These are phyloP conservation scores for Clitocybe nebularis DNA, from an alignment of 1,284 basidiomycete species.

Conservation along the genomic window DNA sequence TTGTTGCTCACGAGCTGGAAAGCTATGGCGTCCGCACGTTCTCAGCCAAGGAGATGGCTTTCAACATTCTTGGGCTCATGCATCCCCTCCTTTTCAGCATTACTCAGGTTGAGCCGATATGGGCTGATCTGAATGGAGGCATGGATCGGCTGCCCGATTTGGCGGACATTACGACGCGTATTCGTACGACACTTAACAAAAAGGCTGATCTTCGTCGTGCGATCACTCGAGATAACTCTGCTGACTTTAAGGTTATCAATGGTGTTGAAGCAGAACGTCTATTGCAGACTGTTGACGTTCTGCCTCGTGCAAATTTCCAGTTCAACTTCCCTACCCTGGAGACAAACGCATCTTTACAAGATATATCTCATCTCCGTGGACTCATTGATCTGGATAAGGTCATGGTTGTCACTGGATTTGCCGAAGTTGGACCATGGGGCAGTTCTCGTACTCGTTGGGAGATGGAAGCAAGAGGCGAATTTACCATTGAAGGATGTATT, in stretches of 20 bases:
- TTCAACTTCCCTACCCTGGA: conserved; percentile 90
- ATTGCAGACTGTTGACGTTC: conserved; percentile 88
- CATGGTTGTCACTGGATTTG: conserved; percentile 93
- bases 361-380: conserved; percentile 77
- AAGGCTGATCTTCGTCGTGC: conserved; percentile 92
- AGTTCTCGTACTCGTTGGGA: conserved; percentile 99
- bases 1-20: conserved; percentile 93
- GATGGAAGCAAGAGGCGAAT: conserved; percentile 92
- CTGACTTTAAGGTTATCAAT: conserved; percentile 91
- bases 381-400: conserved; percentile 95
- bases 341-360: conserved; percentile 58
- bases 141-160: conserved; percentile 97
- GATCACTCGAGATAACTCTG: conserved; percentile 89
- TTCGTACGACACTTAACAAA: conserved; percentile 73
- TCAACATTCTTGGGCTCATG: conserved; percentile 98
- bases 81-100: conserved; percentile 99
- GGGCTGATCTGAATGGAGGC: conserved; percentile 96
- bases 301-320: conserved; percentile 96
- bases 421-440: conserved; percentile 98
- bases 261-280: conserved; percentile 92
- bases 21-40: conserved; percentile 94
- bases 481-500: conserved; percentile 96
- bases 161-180: conserved; percentile 86
- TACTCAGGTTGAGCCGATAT: conserved; percentile 99
- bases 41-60: conserved; percentile 99